These are phyloP conservation scores for Sordaria brevicollis DNA, from an alignment of 495 filamentous ascomycete genomes.

Conservation along the genomic window DNA sequence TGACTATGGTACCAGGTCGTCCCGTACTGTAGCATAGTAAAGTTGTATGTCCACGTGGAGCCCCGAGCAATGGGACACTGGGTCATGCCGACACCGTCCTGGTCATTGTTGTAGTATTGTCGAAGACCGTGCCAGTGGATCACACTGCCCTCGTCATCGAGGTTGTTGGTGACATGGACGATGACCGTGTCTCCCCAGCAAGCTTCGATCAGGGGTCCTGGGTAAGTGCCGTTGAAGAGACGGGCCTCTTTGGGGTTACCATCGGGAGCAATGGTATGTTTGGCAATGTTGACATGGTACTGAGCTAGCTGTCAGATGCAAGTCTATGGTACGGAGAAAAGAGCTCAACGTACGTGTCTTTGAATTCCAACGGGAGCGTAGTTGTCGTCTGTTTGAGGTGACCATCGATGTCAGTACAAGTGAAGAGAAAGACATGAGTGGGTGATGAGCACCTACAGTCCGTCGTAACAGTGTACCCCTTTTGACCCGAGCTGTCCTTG, in stretches of 20 bases:
- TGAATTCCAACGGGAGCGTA: background rate
- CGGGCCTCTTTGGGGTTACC: conserved; percentile 14
- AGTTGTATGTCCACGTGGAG: conserved; percentile 29
- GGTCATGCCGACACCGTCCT: conserved; percentile 33
- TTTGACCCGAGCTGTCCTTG: background rate
- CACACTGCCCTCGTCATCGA: conserved; percentile 18
- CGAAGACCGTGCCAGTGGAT: conserved; percentile 47
- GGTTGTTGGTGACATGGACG: conserved; percentile 40
- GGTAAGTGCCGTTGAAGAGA: conserved; percentile 25
- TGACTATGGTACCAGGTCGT: conserved; percentile 46
- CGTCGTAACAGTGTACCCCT: background rate
- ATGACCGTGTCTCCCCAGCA: conserved; percentile 47
- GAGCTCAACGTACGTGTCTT: background rate
- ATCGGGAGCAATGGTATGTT: conserved; percentile 26
- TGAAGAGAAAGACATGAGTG: background rate
- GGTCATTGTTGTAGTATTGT: conserved; percentile 17
- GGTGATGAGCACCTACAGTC: background rate
- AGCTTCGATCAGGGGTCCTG: conserved; percentile 46
- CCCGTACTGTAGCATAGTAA: conserved; percentile 40
- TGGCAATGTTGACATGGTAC: conserved; percentile 20
- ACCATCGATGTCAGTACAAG: background rate
- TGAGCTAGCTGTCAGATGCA: background rate
- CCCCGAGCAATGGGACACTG: conserved; percentile 41
- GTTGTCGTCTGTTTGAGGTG: background rate
- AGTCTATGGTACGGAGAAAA: background rate